A percentile compares a stretch with the other conserved stretches of the same genome.
Conservation (phyloP, 345 rosid genomes). For the Leavenworthia alabamica region DNA sequence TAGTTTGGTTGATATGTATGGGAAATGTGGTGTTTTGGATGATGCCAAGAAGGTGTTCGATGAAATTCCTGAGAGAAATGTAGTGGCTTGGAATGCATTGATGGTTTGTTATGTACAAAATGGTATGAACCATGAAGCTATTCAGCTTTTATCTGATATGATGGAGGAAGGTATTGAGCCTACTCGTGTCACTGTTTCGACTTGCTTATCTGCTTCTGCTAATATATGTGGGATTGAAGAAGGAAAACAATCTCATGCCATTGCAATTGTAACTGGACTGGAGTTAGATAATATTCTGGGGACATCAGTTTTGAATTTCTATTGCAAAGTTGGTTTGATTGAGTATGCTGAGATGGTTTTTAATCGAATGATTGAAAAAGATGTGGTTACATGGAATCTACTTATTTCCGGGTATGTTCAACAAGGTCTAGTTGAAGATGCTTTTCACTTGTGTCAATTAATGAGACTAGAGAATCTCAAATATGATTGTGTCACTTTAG, state of each 20-base stretch:
- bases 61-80: slow-evolving; percentile 44
- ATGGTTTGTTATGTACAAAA: slow-evolving; percentile 55
- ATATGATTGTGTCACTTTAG: slow-evolving; percentile 62
- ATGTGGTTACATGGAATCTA: slow-evolving; percentile 77
- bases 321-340: slow-evolving; percentile 60
- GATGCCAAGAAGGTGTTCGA: slow-evolving; percentile 63
- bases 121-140: slow-evolving; percentile 52
- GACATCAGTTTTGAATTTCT: slow-evolving; percentile 62
- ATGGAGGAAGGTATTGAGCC: slow-evolving; percentile 47
- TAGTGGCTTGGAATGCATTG: slow-evolving; percentile 59
- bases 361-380: slow-evolving; percentile 42
- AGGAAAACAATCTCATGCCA: slow-evolving; percentile 71
- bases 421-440: slow-evolving; percentile 42
- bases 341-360: slow-evolving; percentile 62
- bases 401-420: slow-evolving; percentile 58
- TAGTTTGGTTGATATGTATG: slow-evolving; percentile 61
- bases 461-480: slow-evolving; percentile 50
- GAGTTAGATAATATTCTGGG: slow-evolving; percentile 59
- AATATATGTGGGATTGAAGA: slow-evolving; percentile 54
- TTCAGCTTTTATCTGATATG: slow-evolving; percentile 43
- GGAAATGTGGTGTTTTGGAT: slow-evolving; percentile 51
- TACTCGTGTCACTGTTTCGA: slow-evolving; percentile 50
- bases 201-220: slow-evolving; percentile 67
- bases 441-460: slow-evolving; percentile 40
- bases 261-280: slow-evolving; percentile 48